Conservation (phyloP, 192 early-diverging fungal genomes). For the Pilaira anomala region DNA sequence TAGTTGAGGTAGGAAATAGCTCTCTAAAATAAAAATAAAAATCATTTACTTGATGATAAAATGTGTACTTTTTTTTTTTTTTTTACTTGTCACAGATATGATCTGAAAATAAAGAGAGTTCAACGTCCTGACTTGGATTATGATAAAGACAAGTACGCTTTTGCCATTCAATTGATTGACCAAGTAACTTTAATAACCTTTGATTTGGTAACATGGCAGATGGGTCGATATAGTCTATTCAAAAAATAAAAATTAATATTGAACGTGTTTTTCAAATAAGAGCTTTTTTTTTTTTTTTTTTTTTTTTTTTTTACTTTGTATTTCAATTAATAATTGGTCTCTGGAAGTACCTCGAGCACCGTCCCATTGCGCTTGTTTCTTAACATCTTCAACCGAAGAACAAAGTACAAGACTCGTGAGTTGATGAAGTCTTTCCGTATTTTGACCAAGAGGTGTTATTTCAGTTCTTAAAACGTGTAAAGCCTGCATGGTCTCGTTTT, state of each 20-base stretch:
- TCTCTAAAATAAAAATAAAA: too few relatives aligned
- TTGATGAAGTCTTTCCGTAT: constrained; percentile 68
- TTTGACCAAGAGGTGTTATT: constrained; percentile 66
- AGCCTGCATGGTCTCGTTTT: constrained; percentile 64
- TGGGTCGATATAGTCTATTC: constrained; percentile 67
- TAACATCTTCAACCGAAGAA: constrained; percentile 62
- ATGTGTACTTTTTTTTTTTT: not conserved
- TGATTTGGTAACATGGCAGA: constrained; percentile 83
- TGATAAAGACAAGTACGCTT: constrained; percentile 82
- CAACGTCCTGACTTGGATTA: constrained; percentile 49
- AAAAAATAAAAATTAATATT: not conserved
- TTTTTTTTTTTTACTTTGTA: constrained; percentile 58
- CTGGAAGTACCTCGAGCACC: constrained; percentile 73
- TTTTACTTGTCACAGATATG: constrained; percentile 72
- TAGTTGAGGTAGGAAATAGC: constrained; percentile 58
- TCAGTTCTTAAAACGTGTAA: constrained; percentile 77
- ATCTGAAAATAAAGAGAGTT: constrained; percentile 63
- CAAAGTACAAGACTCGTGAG: constrained; percentile 80
- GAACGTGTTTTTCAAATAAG: too few relatives aligned
- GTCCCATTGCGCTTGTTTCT: constrained; percentile 72
- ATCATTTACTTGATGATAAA: not conserved
- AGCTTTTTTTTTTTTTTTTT: too few relatives aligned
- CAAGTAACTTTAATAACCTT: constrained; percentile 79
- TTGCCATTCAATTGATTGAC: constrained; percentile 78
- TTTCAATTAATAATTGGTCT: constrained; percentile 49